Conservation (phyloP, 2,329 filamentous ascomycete genomes). For the Beauveria brongniartii region DNA sequence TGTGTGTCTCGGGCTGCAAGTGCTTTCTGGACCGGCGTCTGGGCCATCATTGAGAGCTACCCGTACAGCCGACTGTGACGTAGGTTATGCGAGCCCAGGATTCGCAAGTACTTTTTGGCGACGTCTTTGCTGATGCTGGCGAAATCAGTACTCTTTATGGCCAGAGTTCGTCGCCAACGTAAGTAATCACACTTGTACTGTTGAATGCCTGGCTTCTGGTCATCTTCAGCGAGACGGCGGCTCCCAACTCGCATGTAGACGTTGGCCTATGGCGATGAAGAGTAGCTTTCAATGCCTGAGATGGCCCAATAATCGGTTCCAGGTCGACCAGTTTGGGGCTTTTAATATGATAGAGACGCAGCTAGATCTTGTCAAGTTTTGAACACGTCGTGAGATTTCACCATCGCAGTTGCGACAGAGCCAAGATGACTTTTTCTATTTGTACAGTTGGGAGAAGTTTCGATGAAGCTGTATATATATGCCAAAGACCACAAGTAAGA, state of each 20-base stretch:
- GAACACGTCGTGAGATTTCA: background rate
- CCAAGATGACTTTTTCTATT: background rate
- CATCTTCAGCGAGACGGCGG: background rate
- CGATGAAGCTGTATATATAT: background rate
- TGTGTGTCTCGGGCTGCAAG: background rate
- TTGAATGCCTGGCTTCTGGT: background rate
- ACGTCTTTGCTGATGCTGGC: background rate
- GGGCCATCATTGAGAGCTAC: background rate
- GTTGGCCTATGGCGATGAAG: background rate
- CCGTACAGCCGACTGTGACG: background rate
- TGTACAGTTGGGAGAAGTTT: constrained; percentile 3
- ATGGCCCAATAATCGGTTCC: background rate
- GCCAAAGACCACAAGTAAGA: background rate
- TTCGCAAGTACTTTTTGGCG: background rate
- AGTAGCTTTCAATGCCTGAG: background rate
- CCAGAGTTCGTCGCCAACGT: background rate
- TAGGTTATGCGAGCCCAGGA: background rate
- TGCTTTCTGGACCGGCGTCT: background rate
- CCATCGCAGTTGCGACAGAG: background rate
- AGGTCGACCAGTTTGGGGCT: constrained; percentile 18
- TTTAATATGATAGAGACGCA: constrained; percentile 45
- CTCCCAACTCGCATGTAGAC: background rate
- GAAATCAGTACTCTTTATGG: background rate
- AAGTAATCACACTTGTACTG: too few relatives aligned
- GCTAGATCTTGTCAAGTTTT: background rate